Base-by-base conservation (phyloP, 2,329 filamentous ascomycete genomes). In the Sporothrix pallida region DNA sequence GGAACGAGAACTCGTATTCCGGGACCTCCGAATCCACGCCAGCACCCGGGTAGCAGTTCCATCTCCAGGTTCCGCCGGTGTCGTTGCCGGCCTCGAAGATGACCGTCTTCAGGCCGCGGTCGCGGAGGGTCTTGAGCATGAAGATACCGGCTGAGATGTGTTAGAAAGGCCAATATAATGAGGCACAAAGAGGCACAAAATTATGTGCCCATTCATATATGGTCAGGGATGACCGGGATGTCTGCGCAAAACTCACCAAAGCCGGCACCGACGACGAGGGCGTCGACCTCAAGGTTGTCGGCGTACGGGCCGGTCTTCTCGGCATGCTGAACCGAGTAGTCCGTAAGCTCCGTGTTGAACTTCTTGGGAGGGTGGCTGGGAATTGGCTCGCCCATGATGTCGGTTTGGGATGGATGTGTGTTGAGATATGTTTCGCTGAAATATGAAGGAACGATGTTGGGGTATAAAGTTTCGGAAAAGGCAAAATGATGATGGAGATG, bases 21-120 rank as follows among this genome's bases (percentile, higher is more conserved):
- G 87, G 86, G 2, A 86, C 82, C 71, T 87, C 84, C 0, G 84
- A 86, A 79, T 90, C 88, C 2, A 89, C 86, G 0, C 82, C 80
- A 1, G 86, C 84, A 0, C 87, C 87, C 0, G 86, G 87, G 75
- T 88, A 89, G 76, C 83, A 83, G 78, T 88, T 89, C 85, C 84
- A 88, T 60, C 83, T 80, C 88, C 88, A 90, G 0, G 83, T 85
- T 31, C 87, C 87, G 2, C 87, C 87, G 0, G 83, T 78, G 70
- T 85, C 83, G 9, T 82, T 82, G 12, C 85, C 87, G 0, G 86
- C 86, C 75, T 90, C 88, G 74, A 85, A 86, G 26, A 89, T 82
- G 44, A 84, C 82, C 1, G 82, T 80, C 13, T 84, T 85, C 44
- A 85, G 78, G 0, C 87, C 87, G 10, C 81, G 81, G 10, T 87